Evolutionary conservation across 2,329 filamentous ascomycete species (phyloP).

Genomic region (Talaromyces verruculosus): DNA sequence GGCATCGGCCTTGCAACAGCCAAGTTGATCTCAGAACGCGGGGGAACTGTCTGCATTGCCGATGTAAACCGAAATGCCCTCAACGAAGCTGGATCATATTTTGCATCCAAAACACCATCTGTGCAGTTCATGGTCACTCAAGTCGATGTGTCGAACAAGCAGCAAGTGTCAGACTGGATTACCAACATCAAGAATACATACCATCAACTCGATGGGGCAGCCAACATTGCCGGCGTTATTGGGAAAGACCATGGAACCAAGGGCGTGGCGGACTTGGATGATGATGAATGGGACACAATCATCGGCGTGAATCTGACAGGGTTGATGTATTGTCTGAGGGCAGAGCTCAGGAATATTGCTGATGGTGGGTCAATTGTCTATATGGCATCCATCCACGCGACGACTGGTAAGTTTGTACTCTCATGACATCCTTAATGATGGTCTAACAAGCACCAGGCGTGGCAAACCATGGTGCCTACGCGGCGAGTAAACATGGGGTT

Average conservation of each 20-base stretch:
- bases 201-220: not conserved
- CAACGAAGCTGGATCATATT: not conserved
- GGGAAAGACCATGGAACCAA: not conserved
- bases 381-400: not conserved
- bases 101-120: not conserved
- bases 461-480: not conserved
- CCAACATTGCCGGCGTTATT: slow-evolving; percentile 5
- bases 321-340: slow-evolving; percentile 8
- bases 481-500: slow-evolving; percentile 1
- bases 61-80: slow-evolving; percentile 1
- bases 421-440: not conserved
- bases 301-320: slow-evolving; percentile 8
- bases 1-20: slow-evolving; percentile 16
- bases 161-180: slow-evolving; percentile 1
- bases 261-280: not conserved
- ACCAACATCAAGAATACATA: not conserved
- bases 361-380: slow-evolving; percentile 1
- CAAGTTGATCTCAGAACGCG: slow-evolving; percentile 4
- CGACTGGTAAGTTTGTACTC: not conserved
- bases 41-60: slow-evolving; percentile 5
- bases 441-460: not conserved
- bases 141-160: not conserved
- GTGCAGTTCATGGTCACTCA: not conserved
- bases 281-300: slow-evolving; percentile 12
- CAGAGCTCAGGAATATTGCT: slow-evolving; percentile 1